phyloP scores from a whole-genome alignment of 1,139 yeast species.

The Geotrichum cucujoidarum region DNA sequence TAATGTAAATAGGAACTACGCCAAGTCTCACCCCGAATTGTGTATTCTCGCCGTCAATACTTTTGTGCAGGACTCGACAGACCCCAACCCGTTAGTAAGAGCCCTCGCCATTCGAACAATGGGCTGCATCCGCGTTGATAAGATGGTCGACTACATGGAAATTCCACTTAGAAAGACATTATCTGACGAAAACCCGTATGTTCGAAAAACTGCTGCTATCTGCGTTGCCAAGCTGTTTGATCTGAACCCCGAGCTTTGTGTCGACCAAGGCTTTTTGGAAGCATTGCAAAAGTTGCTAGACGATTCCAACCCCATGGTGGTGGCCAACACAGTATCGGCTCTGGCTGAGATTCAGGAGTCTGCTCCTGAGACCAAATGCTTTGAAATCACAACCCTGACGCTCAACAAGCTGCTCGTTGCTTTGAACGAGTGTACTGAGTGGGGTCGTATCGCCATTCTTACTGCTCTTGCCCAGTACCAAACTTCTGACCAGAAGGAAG shows the following conservation, averaged over 20 bases:
- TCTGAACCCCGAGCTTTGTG: constrained; percentile 70
- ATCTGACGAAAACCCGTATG: constrained; percentile 92
- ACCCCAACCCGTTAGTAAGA: constrained; percentile 91
- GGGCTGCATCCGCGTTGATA: constrained; percentile 96
- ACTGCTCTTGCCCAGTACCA: constrained; percentile 70
- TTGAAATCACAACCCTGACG: constrained; percentile 43
- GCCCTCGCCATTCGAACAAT: constrained; percentile 96
- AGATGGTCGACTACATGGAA: constrained; percentile 92
- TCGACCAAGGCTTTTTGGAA: constrained; percentile 81
- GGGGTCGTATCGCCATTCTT: constrained; percentile 94
- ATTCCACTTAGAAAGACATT: constrained; percentile 81
- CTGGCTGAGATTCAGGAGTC: constrained; percentile 75
- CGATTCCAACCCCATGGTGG: constrained; percentile 92
- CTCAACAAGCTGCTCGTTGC: constrained; percentile 70
- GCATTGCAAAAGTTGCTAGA: constrained; percentile 64
- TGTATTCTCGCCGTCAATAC: constrained; percentile 96
- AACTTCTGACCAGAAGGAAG: constrained; percentile 57
- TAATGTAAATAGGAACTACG: constrained; percentile 53
- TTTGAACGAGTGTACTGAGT: constrained; percentile 94
- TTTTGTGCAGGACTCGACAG: constrained; percentile 89
- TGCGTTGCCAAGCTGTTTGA: constrained; percentile 96
- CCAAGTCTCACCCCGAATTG: constrained; percentile 91
- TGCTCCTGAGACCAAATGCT: constrained; percentile 50
- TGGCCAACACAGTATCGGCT: constrained; percentile 84
- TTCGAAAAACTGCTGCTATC: constrained; percentile 94